Evolutionary conservation across 805 yeast species (phyloP), one percentile per base, ranked within the genome.

Genomic region (Saccharomycopsis fodiens): DNA sequence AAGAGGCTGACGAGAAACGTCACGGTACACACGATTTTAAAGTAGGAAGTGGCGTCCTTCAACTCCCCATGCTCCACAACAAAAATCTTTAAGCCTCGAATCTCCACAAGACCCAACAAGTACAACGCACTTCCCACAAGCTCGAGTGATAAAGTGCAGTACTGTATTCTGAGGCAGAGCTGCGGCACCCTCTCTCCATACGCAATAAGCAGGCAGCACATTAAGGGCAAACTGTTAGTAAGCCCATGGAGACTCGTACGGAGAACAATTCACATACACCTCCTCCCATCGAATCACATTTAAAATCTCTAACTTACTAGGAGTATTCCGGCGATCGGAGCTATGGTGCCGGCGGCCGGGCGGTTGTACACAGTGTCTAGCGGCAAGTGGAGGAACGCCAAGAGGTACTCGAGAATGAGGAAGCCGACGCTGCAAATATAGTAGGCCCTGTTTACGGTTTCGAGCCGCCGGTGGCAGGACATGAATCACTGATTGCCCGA

Each of bases 311-410:
- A 25, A 25, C 29, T 6, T 25, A 25, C n/a, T n/a, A n/a, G n/a
- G n/a, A n/a, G n/a, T 5, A 39, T 39, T 7, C 42, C 42, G 29
- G 29, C 25, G 8, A 31, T 36, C 1, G 46, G 38, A 2, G 46
- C 32, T 16, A 44, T 37, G 6, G 39, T 37, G 22, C 38, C 42
- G 13, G 37, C 13, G n/a, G 35, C 35, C 6, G 46, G 46, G 10
- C 46, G 46, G 30, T 44, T 44, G 12, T 37, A 37, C 10, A 44
- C 34, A 3, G 21, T 20, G 25, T 39, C 35, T 3, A 44, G 22
- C 2, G 46, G 46, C 19, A 44, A 22, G 17, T 44, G 41, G 25
- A 35, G 35, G 32, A 44, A 44, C 15, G 42, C 34, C n/a, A 44
- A 17, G 15, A 44, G 27, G 12, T 44, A 44, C 16, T 37, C 41